Evolutionary conservation across 1,284 basidiomycete species (phyloP).

Genomic region (Kwoniella shivajii): DNA sequence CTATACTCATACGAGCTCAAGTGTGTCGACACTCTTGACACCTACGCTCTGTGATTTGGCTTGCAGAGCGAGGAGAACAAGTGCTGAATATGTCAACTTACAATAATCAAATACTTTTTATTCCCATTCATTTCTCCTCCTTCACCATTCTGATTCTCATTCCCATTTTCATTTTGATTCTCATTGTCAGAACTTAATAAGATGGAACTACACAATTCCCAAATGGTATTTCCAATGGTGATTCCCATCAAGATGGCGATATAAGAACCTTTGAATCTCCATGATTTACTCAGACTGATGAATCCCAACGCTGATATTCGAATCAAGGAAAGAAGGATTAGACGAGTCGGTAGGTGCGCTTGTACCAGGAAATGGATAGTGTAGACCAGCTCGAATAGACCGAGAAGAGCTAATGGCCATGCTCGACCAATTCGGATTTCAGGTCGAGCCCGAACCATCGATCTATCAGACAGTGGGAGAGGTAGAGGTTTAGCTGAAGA

Average conservation of each 20-base stretch:
- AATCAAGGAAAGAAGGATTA: background rate
- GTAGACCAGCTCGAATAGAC: conserved; percentile 4
- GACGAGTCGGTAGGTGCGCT: background rate
- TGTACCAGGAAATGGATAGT: background rate
- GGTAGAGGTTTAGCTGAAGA: background rate
- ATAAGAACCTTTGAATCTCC: conserved; percentile 17
- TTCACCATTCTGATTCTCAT: background rate
- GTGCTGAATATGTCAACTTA: too few relatives aligned
- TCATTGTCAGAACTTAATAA: background rate
- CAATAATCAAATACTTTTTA: conserved; percentile 7
- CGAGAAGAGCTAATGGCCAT: conserved; percentile 12
- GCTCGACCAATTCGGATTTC: too few relatives aligned
- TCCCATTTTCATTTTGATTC: background rate
- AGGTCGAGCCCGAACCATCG: too few relatives aligned
- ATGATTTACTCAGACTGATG: conserved; percentile 8
- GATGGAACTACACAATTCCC: conserved; percentile 22
- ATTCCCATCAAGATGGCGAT: conserved; percentile 7
- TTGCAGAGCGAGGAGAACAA: too few relatives aligned
- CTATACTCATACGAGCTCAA: too few relatives aligned
- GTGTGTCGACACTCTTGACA: too few relatives aligned
- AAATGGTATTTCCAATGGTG: conserved; percentile 16
- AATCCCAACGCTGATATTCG: conserved; percentile 5
- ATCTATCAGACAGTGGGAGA: background rate
- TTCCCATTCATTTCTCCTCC: background rate
- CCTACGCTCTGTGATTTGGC: too few relatives aligned